phyloP scores from a whole-genome alignment of 108 stramenopile genomes.

The Seminavis robusta region DNA sequence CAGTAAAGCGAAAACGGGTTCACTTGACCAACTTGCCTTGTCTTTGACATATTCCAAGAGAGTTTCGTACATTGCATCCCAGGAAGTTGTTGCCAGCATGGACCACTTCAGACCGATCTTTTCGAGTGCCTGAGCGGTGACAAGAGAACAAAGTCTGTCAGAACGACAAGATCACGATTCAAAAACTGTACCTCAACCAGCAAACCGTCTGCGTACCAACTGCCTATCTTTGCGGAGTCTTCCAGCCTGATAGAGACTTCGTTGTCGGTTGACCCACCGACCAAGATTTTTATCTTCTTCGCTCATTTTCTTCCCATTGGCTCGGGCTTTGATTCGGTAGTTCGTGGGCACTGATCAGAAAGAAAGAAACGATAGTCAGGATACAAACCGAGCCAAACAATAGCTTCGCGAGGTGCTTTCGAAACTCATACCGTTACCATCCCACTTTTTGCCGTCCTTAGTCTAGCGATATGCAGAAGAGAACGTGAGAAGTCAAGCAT shows the following conservation, averaged over 20 bases:
- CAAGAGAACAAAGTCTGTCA: neutral
- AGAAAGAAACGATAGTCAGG: slow-evolving; percentile 1
- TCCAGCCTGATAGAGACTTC: slow-evolving; percentile 81
- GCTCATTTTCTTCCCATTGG: slow-evolving; percentile 20
- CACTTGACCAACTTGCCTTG: neutral
- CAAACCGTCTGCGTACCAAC: too few relatives aligned
- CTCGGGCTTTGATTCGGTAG: slow-evolving; percentile 62
- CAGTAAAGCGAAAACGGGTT: too few relatives aligned
- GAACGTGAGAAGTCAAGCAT: too few relatives aligned
- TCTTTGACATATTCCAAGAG: slow-evolving; percentile 61
- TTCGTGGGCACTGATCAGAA: slow-evolving; percentile 67
- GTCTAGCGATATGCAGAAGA: too few relatives aligned
- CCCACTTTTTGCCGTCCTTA: slow-evolving; percentile 53
- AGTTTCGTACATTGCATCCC: slow-evolving; percentile 79
- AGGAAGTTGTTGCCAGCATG: slow-evolving; percentile 77
- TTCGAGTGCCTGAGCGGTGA: too few relatives aligned
- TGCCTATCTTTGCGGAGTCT: slow-evolving; percentile 78
- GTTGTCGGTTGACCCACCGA: slow-evolving; percentile 85
- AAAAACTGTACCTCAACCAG: neutral
- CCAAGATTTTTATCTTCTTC: slow-evolving; percentile 78
- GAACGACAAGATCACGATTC: neutral
- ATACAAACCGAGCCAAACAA: neutral
- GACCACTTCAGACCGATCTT: slow-evolving; percentile 84
- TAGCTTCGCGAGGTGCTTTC: neutral
- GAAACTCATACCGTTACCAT: slow-evolving; percentile 32